Evolutionary conservation across 2,329 filamentous ascomycete species (phyloP), one percentile per base, ranked within the genome.

Genomic region (Hypomyces perniciosus): DNA sequence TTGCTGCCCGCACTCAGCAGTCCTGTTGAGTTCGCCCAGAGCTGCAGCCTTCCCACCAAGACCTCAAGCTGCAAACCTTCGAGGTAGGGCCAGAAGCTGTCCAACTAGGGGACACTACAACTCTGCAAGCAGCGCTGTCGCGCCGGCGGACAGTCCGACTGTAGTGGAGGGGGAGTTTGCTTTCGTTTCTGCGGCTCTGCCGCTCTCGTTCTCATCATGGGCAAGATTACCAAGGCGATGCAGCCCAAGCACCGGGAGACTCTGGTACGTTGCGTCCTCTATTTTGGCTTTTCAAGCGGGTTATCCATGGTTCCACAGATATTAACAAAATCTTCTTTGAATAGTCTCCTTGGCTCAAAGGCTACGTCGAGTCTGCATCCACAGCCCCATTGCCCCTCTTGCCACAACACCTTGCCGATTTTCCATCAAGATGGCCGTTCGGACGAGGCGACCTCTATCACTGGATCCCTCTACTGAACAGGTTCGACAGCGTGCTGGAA

Each of bases 361-460:
- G 86, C 48, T 97, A 91, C 65, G 85, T 96, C 62, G 76, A 84
- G 61, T 77, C 78, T 59, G 84, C 87, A 45, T 83, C 83, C 58
- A 78, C 79, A 52, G 76, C 80, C 57, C 81, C 90, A 44, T 73
- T 96, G 62, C 84, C 86, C 62, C 81, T 88, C 65, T 78, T 99
- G 58, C 88, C 90, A 59, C 74, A 81, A 61, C 81, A 86, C 59
- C 85, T 99, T 57, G 77, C 79, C 61, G 81, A 79, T 50, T 97
- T 97, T 66, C 90, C 92, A 52, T 84, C 85, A 57, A 78, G 85
- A 78, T 99, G 93, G 93, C 90, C 91, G 2, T 95, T 97, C 64
- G 92, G 92, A 37, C 83, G 92, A 67, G 95, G 93, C 54, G 93
- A 99, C 67, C 76, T 97, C 30, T 97, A 97, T 67, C 92, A 99